Evolutionary conservation across 2,329 filamentous ascomycete genomes (phyloP).

Genomic region (Bimuria novae-zelandiae): DNA sequence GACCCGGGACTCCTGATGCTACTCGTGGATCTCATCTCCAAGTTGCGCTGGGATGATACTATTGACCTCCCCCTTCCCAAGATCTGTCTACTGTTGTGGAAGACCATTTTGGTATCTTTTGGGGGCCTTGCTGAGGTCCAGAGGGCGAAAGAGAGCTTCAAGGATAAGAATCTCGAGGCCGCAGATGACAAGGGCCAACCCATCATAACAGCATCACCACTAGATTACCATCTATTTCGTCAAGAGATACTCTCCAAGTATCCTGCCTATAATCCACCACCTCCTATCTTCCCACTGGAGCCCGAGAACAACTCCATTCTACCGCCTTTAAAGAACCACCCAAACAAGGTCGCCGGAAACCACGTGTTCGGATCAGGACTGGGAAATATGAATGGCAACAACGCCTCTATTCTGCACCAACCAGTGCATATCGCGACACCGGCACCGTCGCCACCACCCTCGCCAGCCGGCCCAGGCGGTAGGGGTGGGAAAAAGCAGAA

Average conservation of each 20-base stretch:
- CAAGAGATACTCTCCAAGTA: slow-evolving; percentile 98
- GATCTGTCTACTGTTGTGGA: slow-evolving; percentile 85
- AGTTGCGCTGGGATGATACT: slow-evolving; percentile 61
- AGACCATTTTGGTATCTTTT: slow-evolving; percentile 83
- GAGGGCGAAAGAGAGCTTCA: slow-evolving; percentile 72
- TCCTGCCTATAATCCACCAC: slow-evolving; percentile 90
- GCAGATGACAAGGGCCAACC: slow-evolving; percentile 67
- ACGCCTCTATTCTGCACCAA: slow-evolving; percentile 83
- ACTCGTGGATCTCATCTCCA: slow-evolving; percentile 64
- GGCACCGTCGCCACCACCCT: slow-evolving; percentile 92
- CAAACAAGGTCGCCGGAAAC: slow-evolving; percentile 57
- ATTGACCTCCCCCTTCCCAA: slow-evolving; percentile 61
- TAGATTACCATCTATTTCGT: slow-evolving; percentile 95
- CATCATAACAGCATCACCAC: slow-evolving; percentile 87
- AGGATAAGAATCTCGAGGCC: slow-evolving; percentile 60
- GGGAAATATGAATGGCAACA: slow-evolving; percentile 51
- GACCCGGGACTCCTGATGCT: slow-evolving; percentile 71
- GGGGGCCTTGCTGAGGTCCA: slow-evolving; percentile 77
- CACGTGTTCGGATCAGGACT: slow-evolving; percentile 58
- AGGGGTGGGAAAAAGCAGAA: slow-evolving; percentile 99
- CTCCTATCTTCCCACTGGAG: slow-evolving; percentile 80
- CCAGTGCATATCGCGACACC: slow-evolving; percentile 99
- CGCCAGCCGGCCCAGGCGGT: slow-evolving; percentile 78
- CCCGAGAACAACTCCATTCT: slow-evolving; percentile 89
- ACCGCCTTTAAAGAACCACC: slow-evolving; percentile 79